Base-by-base conservation (phyloP, 768 basidiomycete genomes). In the Pleurotus citrinopileatus region DNA sequence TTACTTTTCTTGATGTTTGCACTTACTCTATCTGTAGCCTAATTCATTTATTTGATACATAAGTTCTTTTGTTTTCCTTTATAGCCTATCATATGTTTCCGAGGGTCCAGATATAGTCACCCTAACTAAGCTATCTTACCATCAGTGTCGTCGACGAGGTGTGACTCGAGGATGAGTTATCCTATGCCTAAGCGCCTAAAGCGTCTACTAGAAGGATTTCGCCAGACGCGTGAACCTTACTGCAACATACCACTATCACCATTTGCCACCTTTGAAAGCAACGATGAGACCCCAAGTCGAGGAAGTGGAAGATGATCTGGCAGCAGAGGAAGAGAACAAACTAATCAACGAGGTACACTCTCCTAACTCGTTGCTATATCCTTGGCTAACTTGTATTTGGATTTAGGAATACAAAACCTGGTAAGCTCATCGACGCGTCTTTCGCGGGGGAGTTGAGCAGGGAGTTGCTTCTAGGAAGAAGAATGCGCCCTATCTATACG, bases 401-500 rank as follows among this genome's bases (percentile, higher is more conserved):
- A 34, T n/a, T 20, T 56, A 92, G 88, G 90, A 92, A 68, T 92
- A 92, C 66, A 92, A 92, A 71, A 90, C 83, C 60, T 92, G 90
- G 90, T 89, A 61, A 61, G 64, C 34, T 36, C 54, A 40, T 55
- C 29, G 37, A 28, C 45, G 52, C 28, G 55, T 40, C 7, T 26
- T 42, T 42, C 9, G 29, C 40, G 37, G 25, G 26, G 48, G 20
- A 54, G 23, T 37, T 36, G n/a, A 29, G n/a, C 37, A 23, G 43
- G 42, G 47, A 52, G 42, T 45, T 38, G 54, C 45, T 28, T 55
- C 38, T 46, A 94, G 91, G 91, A 94, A 94, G 79, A 94, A 94
- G 75, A 96, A 95, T 72, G 93, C 95, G 51, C 96, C 95, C 10
- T 98, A 96, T 73, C 83, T 98, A 12, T 99, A 99, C 69, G 97